Base-by-base conservation (phyloP, 805 yeast species). In the Sungouiella thailandica region DNA sequence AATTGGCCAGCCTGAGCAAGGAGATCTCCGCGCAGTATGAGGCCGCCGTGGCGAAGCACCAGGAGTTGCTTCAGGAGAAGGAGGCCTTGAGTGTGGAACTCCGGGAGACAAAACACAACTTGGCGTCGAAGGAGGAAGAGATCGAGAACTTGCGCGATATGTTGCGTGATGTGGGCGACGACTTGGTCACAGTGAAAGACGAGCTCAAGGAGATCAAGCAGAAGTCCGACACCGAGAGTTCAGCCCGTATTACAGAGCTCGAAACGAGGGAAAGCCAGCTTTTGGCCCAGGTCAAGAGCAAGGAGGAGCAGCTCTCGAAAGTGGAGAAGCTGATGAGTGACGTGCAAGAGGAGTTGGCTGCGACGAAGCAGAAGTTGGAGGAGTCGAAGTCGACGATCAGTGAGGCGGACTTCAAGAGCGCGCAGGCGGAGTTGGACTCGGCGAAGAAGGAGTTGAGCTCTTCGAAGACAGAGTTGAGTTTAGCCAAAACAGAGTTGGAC, bases 131-230 rank as follows among this genome's bases (percentile, higher is more conserved):
- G 39, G 37, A 50, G 9, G 83, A 76, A 35, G 95, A 88, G 49
- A 60, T 87, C 12, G 87, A 78, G 29, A 70, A 67, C 33, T 65
- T 83, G 32, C 74, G 79, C 48, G 96, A 87, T 37, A 84, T 82
- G 85, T 55, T 89, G 34, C 72, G 72, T 42, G 78, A 74, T 36
- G 69, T 88, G 17, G 96, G 96, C 1, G 75, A 83, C 48, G 94
- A 86, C 31, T 64, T 88, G 6, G 94, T 88, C 1, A 71, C 74
- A 4, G 76, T 87, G 0, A 76, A 73, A 43, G 86, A 82, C 29
- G 60, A 74, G 34, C 32, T 79, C 14, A 80, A 81, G 45, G 53
- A 49, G 4, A 22, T 56, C 13, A 53, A 49, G 30, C 13, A 26
- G 2, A 25, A 35, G 4, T 10, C 29, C 4, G 18, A 31, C 4